phyloP scores from a whole-genome alignment of 2,329 filamentous ascomycete species.

The Penicillium sp. region DNA sequence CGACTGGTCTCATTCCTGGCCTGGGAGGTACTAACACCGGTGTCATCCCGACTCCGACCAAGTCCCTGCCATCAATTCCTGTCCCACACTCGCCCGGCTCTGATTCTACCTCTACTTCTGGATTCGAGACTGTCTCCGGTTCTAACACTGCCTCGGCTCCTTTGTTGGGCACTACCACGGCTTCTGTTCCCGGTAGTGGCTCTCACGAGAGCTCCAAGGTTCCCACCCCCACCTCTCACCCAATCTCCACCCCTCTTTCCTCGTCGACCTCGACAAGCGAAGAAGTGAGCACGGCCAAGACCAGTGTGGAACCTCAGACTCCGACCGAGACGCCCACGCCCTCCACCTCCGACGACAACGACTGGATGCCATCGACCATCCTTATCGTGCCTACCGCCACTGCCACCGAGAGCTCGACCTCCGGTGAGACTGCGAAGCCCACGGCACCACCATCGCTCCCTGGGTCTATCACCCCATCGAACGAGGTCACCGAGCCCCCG shows the following conservation, averaged over 20 bases:
- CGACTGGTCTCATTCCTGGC: constrained; percentile 12
- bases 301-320: constrained; percentile 28
- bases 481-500: constrained; percentile 56
- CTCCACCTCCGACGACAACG: constrained; percentile 18
- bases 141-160: constrained; percentile 6
- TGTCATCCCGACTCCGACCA: constrained; percentile 8
- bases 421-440: constrained; percentile 42
- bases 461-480: constrained; percentile 69
- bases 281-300: constrained; percentile 26
- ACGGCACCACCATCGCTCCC: constrained; percentile 67
- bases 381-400: constrained; percentile 15
- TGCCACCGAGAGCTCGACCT: constrained; percentile 9
- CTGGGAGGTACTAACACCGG: constrained; percentile 12
- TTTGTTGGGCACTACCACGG: neutral
- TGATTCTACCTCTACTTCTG: constrained; percentile 1
- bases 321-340: constrained; percentile 23
- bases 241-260: constrained; percentile 34
- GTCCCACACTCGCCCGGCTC: constrained; percentile 16
- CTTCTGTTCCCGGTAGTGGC: constrained; percentile 11
- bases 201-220: constrained; percentile 8
- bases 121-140: neutral
- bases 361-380: constrained; percentile 25
- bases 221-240: constrained; percentile 6
- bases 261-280: constrained; percentile 37
- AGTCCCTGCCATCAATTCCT: constrained; percentile 16